phyloP scores from a whole-genome alignment of 2,329 filamentous ascomycete genomes.

The Elsinoe australis region DNA sequence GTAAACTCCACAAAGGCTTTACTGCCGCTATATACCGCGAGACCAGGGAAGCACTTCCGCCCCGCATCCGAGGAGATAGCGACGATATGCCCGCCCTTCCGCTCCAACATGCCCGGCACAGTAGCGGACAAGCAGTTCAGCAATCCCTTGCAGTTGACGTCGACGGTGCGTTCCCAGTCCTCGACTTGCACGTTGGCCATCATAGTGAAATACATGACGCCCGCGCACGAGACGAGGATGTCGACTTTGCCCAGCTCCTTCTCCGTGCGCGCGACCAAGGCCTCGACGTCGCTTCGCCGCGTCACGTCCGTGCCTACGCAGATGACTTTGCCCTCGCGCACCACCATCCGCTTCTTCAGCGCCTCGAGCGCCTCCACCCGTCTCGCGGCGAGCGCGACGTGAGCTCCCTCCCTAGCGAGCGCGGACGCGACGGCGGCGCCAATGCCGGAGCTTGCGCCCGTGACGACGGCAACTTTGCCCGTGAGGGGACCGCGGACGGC shows the following conservation, averaged over 20 bases:
- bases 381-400: slow-evolving; percentile 64
- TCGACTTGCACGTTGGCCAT: slow-evolving; percentile 68
- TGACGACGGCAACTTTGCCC: slow-evolving; percentile 67
- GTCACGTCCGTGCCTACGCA: slow-evolving; percentile 67
- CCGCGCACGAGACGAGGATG: slow-evolving; percentile 71
- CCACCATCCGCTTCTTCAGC: slow-evolving; percentile 54
- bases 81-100: slow-evolving; percentile 64
- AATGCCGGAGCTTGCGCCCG: slow-evolving; percentile 71
- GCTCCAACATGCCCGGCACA: slow-evolving; percentile 63
- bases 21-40: slow-evolving; percentile 73
- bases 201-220: slow-evolving; percentile 85
- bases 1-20: slow-evolving; percentile 83
- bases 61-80: slow-evolving; percentile 77
- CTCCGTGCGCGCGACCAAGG: slow-evolving; percentile 52
- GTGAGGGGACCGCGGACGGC: slow-evolving; percentile 52
- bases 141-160: slow-evolving; percentile 80
- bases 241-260: slow-evolving; percentile 64
- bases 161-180: slow-evolving; percentile 74
- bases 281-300: slow-evolving; percentile 56
- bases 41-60: slow-evolving; percentile 70
- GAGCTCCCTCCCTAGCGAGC: slow-evolving; percentile 62
- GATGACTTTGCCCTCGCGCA: slow-evolving; percentile 57
- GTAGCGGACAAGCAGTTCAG: slow-evolving; percentile 63
- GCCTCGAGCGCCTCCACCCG: slow-evolving; percentile 60
- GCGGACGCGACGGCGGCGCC: slow-evolving; percentile 65